Evolutionary conservation across 148 eudicot genomes (phyloP).

Genomic region (Mesembryanthemum crystallinum): DNA sequence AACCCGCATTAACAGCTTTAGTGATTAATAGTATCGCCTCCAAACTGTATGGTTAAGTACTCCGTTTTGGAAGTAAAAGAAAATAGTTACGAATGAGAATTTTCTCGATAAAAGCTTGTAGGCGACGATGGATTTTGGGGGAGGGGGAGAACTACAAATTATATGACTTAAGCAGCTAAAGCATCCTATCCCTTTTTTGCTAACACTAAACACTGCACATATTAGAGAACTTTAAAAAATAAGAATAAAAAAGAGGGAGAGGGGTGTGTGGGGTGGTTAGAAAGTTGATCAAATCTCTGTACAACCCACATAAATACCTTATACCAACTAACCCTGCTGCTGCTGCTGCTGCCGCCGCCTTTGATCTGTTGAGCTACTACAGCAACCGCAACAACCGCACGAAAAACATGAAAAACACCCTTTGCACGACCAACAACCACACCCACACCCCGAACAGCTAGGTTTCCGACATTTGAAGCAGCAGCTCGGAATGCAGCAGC

Average conservation of each 20-base stretch:
- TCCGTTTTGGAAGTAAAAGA: too few relatives aligned
- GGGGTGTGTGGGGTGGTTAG: background rate
- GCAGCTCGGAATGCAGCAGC: constrained; percentile 11
- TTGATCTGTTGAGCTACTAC: constrained; percentile 18
- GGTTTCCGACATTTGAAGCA: constrained; percentile 35
- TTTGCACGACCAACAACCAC: constrained; percentile 14
- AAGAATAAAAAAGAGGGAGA: background rate
- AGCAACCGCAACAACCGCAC: constrained; percentile 27
- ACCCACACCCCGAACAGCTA: constrained; percentile 40
- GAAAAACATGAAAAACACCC: constrained; percentile 21
- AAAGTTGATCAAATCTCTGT: constrained; percentile 27
- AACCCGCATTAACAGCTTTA: too few relatives aligned
- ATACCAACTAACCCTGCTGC: background rate
- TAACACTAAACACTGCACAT: constrained; percentile 26
- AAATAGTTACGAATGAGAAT: too few relatives aligned
- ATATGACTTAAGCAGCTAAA: background rate
- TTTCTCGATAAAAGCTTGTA: too few relatives aligned
- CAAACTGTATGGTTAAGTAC: too few relatives aligned
- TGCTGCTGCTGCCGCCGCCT: constrained; percentile 17
- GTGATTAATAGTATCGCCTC: too few relatives aligned
- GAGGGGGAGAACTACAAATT: too few relatives aligned
- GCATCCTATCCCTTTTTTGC: background rate
- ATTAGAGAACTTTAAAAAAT: constrained; percentile 4
- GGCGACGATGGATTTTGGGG: too few relatives aligned
- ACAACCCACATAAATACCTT: constrained; percentile 18